Evolutionary conservation across 768 basidiomycete species (phyloP).

Genomic region (Mycena floridula): DNA sequence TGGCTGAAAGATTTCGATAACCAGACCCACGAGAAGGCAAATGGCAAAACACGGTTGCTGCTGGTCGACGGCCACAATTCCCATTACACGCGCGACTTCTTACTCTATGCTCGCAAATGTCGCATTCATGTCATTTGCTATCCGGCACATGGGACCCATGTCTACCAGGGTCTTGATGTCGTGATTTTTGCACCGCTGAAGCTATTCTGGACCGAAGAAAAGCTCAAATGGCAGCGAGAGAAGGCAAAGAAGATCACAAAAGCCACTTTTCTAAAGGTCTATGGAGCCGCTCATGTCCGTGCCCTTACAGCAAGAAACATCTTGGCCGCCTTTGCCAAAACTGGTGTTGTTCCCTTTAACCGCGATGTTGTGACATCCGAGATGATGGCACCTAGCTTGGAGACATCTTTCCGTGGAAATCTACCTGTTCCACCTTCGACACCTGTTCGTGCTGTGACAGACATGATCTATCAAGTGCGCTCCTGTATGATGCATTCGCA

Average conservation of each 20-base stretch:
- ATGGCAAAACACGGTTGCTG: constrained; percentile 20
- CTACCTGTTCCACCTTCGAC: constrained; percentile 16
- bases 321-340: constrained; percentile 15
- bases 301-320: constrained; percentile 9
- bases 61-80: constrained; percentile 34
- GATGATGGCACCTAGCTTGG: constrained; percentile 19
- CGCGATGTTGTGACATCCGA: constrained; percentile 14
- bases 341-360: constrained; percentile 15
- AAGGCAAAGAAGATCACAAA: constrained; percentile 16
- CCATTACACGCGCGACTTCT: constrained; percentile 21
- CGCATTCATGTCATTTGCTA: constrained; percentile 24
- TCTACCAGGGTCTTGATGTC: constrained; percentile 17
- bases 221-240: constrained; percentile 8
- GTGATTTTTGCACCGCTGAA: constrained; percentile 12
- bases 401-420: constrained; percentile 11
- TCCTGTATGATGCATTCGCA: background rate
- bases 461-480: constrained; percentile 6
- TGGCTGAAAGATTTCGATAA: constrained; percentile 24
- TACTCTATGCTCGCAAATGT: constrained; percentile 19
- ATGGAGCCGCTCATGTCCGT: constrained; percentile 8
- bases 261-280: constrained; percentile 21
- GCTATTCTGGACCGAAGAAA: constrained; percentile 10
- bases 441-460: constrained; percentile 15
- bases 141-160: constrained; percentile 19
- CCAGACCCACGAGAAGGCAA: constrained; percentile 13